Percentiles rank a stretch among this genome's conserved stretches.
These are phyloP conservation scores for Cicer arietinum DNA, from an alignment of 306 rosid genomes.

Conservation along the genomic window DNA sequence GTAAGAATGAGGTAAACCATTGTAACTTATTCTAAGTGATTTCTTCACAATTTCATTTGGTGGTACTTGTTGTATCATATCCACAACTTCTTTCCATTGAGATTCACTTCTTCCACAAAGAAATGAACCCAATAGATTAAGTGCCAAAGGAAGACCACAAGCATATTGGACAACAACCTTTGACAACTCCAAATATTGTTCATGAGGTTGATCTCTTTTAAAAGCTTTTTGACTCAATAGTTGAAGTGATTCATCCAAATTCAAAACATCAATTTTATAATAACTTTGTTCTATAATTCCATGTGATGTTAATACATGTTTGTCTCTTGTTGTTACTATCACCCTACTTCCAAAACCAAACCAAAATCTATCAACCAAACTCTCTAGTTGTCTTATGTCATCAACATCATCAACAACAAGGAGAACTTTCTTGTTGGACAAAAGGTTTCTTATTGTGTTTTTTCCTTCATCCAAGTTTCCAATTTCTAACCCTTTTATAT, in stretches of 20 bases:
- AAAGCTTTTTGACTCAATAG: slow-evolving; percentile 33
- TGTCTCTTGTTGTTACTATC: slow-evolving; percentile 36
- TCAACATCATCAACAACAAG: slow-evolving; percentile 39
- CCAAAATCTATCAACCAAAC: slow-evolving; percentile 4
- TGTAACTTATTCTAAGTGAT: slow-evolving; percentile 26
- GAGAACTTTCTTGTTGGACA: slow-evolving; percentile 14
- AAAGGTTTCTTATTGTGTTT: not conserved
- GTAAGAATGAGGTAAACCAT: not conserved
- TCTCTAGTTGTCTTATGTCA: slow-evolving; percentile 30
- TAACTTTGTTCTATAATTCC: not conserved
- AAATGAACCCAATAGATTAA: not conserved
- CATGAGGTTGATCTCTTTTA: not conserved
- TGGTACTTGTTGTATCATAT: not conserved
- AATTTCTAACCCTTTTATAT: not conserved
- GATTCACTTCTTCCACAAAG: not conserved
- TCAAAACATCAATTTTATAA: not conserved
- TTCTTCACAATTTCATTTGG: not conserved
- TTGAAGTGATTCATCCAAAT: not conserved
- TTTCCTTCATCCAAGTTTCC: slow-evolving; percentile 20
- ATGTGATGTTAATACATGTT: slow-evolving; percentile 8
- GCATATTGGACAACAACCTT: not conserved
- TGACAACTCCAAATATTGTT: not conserved
- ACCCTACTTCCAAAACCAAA: slow-evolving; percentile 42
- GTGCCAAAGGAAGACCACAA: slow-evolving; percentile 41
- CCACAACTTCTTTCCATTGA: slow-evolving; percentile 5